A percentile compares a stretch with the other conserved stretches of the same genome.
phyloP scores from a whole-genome alignment of 2,329 filamentous ascomycete genomes.

The Aspergillus sp. region DNA sequence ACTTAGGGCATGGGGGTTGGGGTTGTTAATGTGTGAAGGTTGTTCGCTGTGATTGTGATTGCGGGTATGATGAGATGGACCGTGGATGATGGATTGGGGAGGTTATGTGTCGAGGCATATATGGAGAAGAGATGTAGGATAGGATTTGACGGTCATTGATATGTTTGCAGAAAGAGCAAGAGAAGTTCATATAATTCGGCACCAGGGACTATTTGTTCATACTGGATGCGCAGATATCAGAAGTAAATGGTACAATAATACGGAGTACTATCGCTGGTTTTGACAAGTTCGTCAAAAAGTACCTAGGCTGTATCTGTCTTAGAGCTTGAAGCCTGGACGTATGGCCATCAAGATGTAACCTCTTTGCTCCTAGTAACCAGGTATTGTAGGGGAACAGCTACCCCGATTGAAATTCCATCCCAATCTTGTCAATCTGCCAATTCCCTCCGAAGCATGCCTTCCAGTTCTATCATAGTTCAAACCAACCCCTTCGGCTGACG shows the following conservation, averaged over 20 bases:
- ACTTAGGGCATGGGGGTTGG: constrained; percentile 1
- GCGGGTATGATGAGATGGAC: background rate
- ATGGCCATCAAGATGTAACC: too few relatives aligned
- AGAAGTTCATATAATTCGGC: constrained; percentile 9
- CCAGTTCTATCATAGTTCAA: background rate
- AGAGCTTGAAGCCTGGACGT: too few relatives aligned
- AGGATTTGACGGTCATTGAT: background rate
- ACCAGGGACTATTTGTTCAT: constrained; percentile 7
- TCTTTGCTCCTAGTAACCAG: too few relatives aligned
- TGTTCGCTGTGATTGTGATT: background rate
- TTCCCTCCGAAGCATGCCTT: background rate
- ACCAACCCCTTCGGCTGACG: background rate
- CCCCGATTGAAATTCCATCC: background rate
- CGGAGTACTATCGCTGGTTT: background rate
- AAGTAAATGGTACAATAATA: background rate
- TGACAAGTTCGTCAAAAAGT: too few relatives aligned
- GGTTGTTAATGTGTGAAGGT: background rate
- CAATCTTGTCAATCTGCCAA: background rate
- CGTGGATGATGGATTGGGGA: too few relatives aligned
- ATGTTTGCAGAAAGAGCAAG: background rate
- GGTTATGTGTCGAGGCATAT: background rate
- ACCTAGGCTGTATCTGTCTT: too few relatives aligned
- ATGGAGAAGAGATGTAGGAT: background rate
- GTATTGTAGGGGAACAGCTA: background rate
- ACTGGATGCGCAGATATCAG: constrained; percentile 13